Percentiles rank a stretch among this genome's conserved stretches.
Conservation (phyloP, 1,139 yeast species). For the Geotrichum citri-aurantii region DNA sequence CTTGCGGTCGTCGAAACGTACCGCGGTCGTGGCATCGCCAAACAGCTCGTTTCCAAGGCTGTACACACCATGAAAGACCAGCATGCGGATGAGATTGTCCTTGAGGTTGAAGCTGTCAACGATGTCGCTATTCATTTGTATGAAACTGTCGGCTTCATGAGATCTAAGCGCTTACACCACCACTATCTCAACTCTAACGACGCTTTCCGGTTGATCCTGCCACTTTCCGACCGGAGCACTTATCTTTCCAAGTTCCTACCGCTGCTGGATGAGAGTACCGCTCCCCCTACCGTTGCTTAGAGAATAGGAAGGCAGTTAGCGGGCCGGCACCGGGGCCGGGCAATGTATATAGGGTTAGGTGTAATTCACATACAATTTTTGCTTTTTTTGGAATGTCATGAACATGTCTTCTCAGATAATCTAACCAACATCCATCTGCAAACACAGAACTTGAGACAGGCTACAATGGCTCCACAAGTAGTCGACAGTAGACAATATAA, state of each 20-base stretch:
- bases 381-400: background rate
- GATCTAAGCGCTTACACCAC: constrained; percentile 73
- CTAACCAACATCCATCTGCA: background rate
- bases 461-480: background rate
- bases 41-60: constrained; percentile 55
- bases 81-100: constrained; percentile 77
- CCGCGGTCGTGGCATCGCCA: constrained; percentile 80
- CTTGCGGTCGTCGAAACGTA: constrained; percentile 68
- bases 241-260: constrained; percentile 37
- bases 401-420: background rate
- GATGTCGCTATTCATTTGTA: constrained; percentile 69
- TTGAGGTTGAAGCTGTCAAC: constrained; percentile 88
- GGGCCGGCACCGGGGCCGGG: background rate
- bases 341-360: background rate
- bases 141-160: constrained; percentile 79
- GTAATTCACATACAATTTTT: background rate
- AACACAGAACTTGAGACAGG: background rate
- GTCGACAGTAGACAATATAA: background rate
- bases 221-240: constrained; percentile 50
- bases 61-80: constrained; percentile 58
- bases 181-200: constrained; percentile 90
- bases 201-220: constrained; percentile 75
- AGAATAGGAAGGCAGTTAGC: background rate
- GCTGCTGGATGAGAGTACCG: background rate
- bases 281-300: background rate